These are phyloP conservation scores for Lactarius evosmus DNA, from an alignment of 768 basidiomycete species.

Conservation along the genomic window DNA sequence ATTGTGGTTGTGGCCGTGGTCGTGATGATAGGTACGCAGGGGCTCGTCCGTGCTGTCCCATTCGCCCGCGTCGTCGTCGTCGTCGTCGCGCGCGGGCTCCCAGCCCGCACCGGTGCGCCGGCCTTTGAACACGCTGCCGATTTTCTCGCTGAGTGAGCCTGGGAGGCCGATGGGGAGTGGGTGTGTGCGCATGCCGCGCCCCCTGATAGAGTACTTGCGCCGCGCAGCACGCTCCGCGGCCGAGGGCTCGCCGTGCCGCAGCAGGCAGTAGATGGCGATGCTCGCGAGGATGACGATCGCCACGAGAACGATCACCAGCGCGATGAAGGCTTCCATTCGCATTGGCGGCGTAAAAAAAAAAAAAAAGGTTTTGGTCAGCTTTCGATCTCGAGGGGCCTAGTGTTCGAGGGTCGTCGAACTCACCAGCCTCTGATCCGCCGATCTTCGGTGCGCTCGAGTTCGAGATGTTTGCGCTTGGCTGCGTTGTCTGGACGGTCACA, in stretches of 20 bases:
- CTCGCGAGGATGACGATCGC: conserved; percentile 53
- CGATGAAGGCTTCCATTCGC: conserved; percentile 48
- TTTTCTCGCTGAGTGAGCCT: conserved; percentile 24
- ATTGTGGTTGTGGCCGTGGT: neutral
- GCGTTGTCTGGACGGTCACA: conserved; percentile 3
- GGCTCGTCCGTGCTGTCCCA: conserved; percentile 26
- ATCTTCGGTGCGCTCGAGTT: conserved; percentile 17
- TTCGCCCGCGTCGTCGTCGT: conserved; percentile 13
- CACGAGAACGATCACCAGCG: conserved; percentile 52
- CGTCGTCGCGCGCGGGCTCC: conserved; percentile 20
- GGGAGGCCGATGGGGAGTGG: conserved; percentile 27
- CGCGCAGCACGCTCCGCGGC: conserved; percentile 40
- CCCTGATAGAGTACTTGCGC: conserved; percentile 23
- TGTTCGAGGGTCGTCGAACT: neutral
- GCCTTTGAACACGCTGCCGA: conserved; percentile 26
- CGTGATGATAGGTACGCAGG: neutral
- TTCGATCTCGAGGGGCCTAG: neutral
- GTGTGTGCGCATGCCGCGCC: conserved; percentile 16
- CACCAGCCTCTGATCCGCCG: conserved; percentile 26
- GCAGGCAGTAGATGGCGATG: conserved; percentile 53
- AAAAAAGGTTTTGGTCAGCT: neutral
- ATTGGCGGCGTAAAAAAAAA: neutral
- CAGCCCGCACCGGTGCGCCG: conserved; percentile 22
- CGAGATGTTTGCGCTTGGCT: neutral
- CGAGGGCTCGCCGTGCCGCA: conserved; percentile 48